These are phyloP conservation scores for Clitopilus hobsonii DNA, from an alignment of 768 basidiomycete genomes.

Conservation along the genomic window DNA sequence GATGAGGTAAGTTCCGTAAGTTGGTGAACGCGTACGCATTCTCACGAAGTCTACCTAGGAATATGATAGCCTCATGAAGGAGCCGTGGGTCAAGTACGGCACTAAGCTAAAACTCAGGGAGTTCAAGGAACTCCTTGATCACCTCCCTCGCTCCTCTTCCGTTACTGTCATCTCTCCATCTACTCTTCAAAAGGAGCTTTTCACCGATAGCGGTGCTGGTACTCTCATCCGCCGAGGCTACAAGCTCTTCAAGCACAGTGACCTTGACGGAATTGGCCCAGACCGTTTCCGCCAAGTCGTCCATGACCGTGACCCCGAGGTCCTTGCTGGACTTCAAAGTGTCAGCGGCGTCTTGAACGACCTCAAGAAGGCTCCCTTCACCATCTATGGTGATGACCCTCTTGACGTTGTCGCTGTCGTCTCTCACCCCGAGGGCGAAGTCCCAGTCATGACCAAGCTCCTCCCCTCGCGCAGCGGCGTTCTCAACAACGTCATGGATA, in stretches of 20 bases:
- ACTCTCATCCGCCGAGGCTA: constrained; percentile 98
- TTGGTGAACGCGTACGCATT: not conserved
- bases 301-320: constrained; percentile 92
- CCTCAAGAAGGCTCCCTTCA: constrained; percentile 80
- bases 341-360: constrained; percentile 84
- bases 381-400: constrained; percentile 98
- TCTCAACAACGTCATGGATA: constrained; percentile 93
- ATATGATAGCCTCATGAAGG: constrained; percentile 94
- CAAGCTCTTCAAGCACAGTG: constrained; percentile 89
- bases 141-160: constrained; percentile 95
- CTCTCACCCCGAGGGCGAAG: constrained; percentile 83
- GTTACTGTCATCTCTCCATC: constrained; percentile 96
- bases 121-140: constrained; percentile 97
- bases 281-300: constrained; percentile 94
- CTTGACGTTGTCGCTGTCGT: constrained; percentile 94
- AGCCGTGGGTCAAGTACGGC: constrained; percentile 98
- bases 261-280: constrained; percentile 80
- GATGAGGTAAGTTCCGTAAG: constrained; percentile 67
- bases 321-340: constrained; percentile 75
- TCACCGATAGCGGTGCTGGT: constrained; percentile 97
- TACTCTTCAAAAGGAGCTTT: constrained; percentile 94
- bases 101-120: constrained; percentile 99
- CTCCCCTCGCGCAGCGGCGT: constrained; percentile 84
- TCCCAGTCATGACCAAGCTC: constrained; percentile 90
- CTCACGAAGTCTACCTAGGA: too few species aligned